Percentiles rank a stretch among this genome's conserved stretches.
These are phyloP conservation scores for Paramecium octaurelia DNA, from an alignment of 73 alveolate species.

Conservation along the genomic window DNA sequence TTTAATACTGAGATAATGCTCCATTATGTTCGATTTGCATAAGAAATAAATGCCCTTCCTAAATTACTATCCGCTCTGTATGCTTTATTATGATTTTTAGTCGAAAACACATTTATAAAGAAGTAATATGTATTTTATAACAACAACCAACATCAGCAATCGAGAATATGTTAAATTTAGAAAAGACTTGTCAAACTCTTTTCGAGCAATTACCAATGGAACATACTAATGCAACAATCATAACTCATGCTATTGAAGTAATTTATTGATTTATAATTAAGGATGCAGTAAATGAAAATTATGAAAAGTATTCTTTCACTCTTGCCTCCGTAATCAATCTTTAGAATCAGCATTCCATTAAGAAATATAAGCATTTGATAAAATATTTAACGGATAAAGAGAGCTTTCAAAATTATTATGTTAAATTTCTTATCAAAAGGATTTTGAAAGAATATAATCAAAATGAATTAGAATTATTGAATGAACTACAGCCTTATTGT, in stretches of 20 bases:
- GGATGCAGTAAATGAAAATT: slow-evolving; percentile 1
- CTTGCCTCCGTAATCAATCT: neutral
- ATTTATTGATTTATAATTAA: neutral
- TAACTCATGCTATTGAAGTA: slow-evolving; percentile 10
- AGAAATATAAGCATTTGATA: neutral
- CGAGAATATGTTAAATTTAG: neutral
- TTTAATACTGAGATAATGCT: neutral
- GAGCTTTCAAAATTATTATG: neutral
- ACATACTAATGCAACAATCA: neutral
- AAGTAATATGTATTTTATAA: neutral
- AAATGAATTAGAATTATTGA: neutral
- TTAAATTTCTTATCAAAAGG: neutral
- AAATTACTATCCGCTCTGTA: neutral
- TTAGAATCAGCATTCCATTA: neutral
- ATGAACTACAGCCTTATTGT: neutral
- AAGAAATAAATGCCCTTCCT: neutral
- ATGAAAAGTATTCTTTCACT: neutral
- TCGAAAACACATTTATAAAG: slow-evolving; percentile 8
- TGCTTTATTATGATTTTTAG: neutral
- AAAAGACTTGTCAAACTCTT: neutral
- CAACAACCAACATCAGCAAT: neutral
- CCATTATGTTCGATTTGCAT: neutral
- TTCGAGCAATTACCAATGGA: neutral
- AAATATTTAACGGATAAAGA: slow-evolving; percentile 11
- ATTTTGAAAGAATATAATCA: neutral